Base-by-base conservation (phyloP, 441 rosid genomes). In the Populus tomentosa region DNA sequence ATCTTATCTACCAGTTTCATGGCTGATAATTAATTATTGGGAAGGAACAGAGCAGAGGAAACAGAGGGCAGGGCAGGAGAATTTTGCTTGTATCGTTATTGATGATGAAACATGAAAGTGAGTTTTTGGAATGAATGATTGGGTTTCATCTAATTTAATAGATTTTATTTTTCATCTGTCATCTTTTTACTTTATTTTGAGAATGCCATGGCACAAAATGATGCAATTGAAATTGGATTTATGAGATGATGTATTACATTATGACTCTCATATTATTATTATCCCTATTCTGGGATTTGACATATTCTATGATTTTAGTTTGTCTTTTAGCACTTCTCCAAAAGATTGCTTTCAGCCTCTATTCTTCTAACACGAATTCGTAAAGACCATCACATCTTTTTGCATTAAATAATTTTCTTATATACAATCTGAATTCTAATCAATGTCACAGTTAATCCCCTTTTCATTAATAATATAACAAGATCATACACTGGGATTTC, bases 1-100 rank as follows among this genome's bases (percentile, higher is more conserved):
- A 90, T 81, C 94, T 91, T 71, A 83, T 93, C 75, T 90, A 85
- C 76, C 94, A 91, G 75, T 93, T 91, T 81, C 94, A 91, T 78
- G 88, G 85, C 63, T 89, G 84, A 87, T 7, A 65, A 8, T 66
- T 21, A 46, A 40, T 40, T 40, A 40, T 40, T 56, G 61, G 14
- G 20, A 30, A 10, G 10, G 18, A 50, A 53, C 53, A 21, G 33
- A 75, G 64, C 65, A 38, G 40, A 64, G n/a, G 38, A 64, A 28
- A 24, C 71, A 18, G 71, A 74, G 24, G n/a, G 40, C 26, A n/a
- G 64, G 6, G n/a, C 30, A 40, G 61, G 35, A 35, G 8, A 24
- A 13, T 10, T 70, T 40, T 30, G 20, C 21, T 69, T 69, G 59
- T 1, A 6, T 24, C 21, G 2, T 14, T 13, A 30, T 3, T 56